Percentiles rank a stretch among this genome's conserved stretches.
Conservation (phyloP, 306 rosid genomes). For the Begonia peltatifolia region DNA sequence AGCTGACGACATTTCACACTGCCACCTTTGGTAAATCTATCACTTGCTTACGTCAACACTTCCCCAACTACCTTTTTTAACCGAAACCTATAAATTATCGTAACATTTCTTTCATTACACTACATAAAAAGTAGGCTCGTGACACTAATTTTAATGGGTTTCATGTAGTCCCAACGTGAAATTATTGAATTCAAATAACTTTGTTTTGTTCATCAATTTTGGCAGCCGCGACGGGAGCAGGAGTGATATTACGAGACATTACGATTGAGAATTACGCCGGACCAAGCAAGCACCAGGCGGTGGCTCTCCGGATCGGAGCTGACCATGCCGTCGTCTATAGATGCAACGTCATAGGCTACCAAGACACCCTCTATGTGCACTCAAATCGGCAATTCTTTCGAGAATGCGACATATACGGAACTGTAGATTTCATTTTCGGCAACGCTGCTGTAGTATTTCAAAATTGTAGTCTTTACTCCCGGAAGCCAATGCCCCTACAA, state of each 20-base stretch:
- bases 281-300: constrained; percentile 72
- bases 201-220: too few relatives aligned
- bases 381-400: constrained; percentile 84
- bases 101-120: too few relatives aligned
- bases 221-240: constrained; percentile 79
- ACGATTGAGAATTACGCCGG: constrained; percentile 85
- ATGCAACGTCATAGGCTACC: constrained; percentile 63
- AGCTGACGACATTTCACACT: constrained; percentile 72
- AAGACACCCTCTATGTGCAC: constrained; percentile 78
- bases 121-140: too few relatives aligned
- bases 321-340: constrained; percentile 86
- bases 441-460: constrained; percentile 93
- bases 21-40: constrained; percentile 68
- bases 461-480: constrained; percentile 53
- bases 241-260: constrained; percentile 69
- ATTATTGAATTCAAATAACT: too few relatives aligned
- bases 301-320: constrained; percentile 79
- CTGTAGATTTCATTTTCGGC: constrained; percentile 83
- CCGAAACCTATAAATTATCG: too few relatives aligned
- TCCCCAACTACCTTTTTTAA: too few relatives aligned
- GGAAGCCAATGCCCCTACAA: constrained; percentile 64
- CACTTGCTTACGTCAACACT: too few relatives aligned
- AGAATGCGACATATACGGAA: constrained; percentile 68
- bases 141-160: too few relatives aligned
- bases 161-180: too few relatives aligned